Base-by-base conservation (phyloP, 768 basidiomycete species). In the Boletus rubroflammeus region DNA sequence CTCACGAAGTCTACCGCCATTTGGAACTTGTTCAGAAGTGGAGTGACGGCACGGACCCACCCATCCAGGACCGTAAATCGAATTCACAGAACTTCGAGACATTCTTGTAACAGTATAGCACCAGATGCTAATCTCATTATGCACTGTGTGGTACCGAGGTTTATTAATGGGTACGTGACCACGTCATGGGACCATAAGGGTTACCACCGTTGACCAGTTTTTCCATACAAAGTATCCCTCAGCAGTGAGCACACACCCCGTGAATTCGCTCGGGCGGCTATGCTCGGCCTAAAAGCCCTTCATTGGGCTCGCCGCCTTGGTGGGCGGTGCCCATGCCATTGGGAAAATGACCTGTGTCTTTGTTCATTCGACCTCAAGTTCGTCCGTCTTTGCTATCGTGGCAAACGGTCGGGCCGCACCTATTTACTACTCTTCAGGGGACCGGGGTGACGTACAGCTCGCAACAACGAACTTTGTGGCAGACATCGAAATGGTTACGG, bases 361-460 rank as follows among this genome's bases (percentile, higher is more conserved):
- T 2, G 81, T 81, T n/a, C 35, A 36, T n/a, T 69, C 60, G 7
- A 52, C 67, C 14, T 51, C 59, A 19, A 51, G 63, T 5, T 45
- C 57, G 15, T 65, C 62, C 8, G 42, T 68, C 0, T 79, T 85
- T 61, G 62, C 78, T 5, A 65, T 82, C 50, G 79, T 81, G 40
- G 68, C 67, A 56, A 73, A 73, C 40, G 70, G 75, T 47, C 70
- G 70, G 28, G 82, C 78, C 1, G 72, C 79, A 1, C 78, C 80
- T 3, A 72, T 84, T 21, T 67, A 81, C 39, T 69, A 80, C 38
- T 78, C 81, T 13, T 57, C 73, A 0, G 82, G 83, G 47, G 84
- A 86, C n/a, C 85, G 81, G 80, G 78, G 80, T 15, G 82, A 82
- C 38, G 82, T 86, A 2, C 83, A 82, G 47, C 74, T 81, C 31